Conservation (phyloP, 23 red algal genomes). For the Gracilaria vermiculophylla region DNA sequence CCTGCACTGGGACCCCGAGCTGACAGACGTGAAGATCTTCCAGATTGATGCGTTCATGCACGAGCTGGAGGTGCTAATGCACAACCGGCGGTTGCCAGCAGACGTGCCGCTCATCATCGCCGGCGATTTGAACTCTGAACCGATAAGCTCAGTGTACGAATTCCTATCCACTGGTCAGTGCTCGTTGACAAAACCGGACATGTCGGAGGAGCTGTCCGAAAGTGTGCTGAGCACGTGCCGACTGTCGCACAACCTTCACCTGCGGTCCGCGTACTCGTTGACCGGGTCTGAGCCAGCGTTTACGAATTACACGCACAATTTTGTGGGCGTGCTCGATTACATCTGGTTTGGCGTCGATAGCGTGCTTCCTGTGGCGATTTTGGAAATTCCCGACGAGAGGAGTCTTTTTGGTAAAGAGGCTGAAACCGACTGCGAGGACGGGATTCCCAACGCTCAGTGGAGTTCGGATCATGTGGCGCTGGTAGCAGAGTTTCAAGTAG, state of each 20-base stretch:
- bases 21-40: constrained; percentile 96
- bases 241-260: constrained; percentile 68
- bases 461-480: constrained; percentile 73
- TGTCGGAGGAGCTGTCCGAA: constrained; percentile 51
- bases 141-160: constrained; percentile 91
- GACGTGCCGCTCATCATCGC: constrained; percentile 78
- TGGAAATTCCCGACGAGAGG: constrained; percentile 77
- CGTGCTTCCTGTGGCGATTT: constrained; percentile 57
- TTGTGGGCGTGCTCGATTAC: constrained; percentile 93
- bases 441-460: constrained; percentile 72
- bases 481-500: constrained; percentile 55
- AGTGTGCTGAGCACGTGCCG: constrained; percentile 65
- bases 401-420: constrained; percentile 55
- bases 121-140: constrained; percentile 91
- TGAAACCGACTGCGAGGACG: constrained; percentile 44
- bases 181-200: constrained; percentile 62
- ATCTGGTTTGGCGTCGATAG: constrained; percentile 81
- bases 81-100: constrained; percentile 19
- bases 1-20: constrained; percentile 95
- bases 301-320: constrained; percentile 94
- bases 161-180: constrained; percentile 74
- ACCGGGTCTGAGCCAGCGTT: constrained; percentile 86
- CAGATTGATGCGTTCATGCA: constrained; percentile 93
- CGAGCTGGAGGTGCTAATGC: constrained; percentile 70
- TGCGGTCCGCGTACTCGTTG: constrained; percentile 76